phyloP scores from a whole-genome alignment of 331 rosid genomes.

The Malus hybrid region DNA sequence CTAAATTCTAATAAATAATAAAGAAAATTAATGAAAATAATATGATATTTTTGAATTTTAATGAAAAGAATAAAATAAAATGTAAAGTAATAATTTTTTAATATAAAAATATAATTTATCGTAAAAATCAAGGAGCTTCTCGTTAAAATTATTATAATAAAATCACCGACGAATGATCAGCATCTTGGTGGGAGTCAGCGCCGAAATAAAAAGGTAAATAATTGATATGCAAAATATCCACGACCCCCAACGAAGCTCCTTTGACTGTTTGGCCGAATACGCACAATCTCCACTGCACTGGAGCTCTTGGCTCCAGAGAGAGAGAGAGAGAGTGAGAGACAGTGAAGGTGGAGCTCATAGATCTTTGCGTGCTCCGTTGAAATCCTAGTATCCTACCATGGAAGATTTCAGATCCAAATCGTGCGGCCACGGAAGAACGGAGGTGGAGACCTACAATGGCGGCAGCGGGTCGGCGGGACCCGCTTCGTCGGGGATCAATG shows the following conservation, averaged over 20 bases:
- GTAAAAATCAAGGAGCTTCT: no score
- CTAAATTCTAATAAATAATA: no score
- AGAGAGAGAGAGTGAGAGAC: neutral
- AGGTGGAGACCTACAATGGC: slow-evolving; percentile 47
- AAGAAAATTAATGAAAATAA: no score
- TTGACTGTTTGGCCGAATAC: neutral
- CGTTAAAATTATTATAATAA: no score
- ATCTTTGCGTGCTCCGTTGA: neutral
- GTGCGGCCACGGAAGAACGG: slow-evolving; percentile 34
- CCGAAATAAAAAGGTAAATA: neutral
- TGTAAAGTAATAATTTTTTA: no score
- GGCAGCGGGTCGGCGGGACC: slow-evolving; percentile 16
- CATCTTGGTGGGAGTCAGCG: neutral
- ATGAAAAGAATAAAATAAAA: no score
- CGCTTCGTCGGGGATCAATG: slow-evolving; percentile 9
- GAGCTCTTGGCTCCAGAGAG: neutral
- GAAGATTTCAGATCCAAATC: slow-evolving; percentile 93
- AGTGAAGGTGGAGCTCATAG: neutral
- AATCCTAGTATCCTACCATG: slow-evolving; percentile 22
- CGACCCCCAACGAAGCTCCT: neutral
- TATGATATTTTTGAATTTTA: no score
- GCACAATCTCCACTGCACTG: neutral
- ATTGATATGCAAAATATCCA: neutral
- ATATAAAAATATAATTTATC: no score
- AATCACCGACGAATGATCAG: neutral